phyloP scores from a whole-genome alignment of 345 rosid species.

The Acer campestre region DNA sequence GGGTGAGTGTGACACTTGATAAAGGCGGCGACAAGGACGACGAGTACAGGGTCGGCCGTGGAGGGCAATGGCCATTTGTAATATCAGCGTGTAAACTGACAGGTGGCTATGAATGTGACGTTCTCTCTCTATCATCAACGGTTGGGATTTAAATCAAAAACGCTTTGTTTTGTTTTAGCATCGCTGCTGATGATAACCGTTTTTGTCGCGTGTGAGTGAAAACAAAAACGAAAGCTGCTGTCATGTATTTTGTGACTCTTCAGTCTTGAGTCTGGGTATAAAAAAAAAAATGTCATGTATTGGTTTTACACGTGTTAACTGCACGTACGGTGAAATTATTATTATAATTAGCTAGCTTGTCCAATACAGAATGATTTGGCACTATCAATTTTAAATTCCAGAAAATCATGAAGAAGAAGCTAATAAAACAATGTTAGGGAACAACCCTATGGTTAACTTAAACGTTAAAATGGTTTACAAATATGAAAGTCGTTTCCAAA shows the following conservation, averaged over 20 bases:
- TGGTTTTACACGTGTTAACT: constrained; percentile 9
- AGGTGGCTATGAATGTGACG: not conserved
- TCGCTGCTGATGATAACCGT: not conserved
- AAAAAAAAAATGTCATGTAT: not conserved
- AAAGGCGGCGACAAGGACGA: constrained; percentile 35
- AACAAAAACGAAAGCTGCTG: too few relatives aligned
- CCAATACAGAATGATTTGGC: not conserved
- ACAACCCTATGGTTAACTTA: too few relatives aligned
- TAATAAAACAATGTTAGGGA: too few relatives aligned
- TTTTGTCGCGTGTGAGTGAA: not conserved
- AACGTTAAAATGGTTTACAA: too few relatives aligned
- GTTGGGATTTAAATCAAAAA: not conserved
- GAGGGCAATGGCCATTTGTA: too few relatives aligned
- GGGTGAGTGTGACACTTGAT: not conserved
- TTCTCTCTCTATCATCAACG: not conserved
- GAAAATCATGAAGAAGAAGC: too few relatives aligned
- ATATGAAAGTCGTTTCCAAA: too few relatives aligned
- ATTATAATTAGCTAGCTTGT: not conserved
- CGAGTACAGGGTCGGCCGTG: not conserved
- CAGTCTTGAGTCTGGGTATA: too few relatives aligned
- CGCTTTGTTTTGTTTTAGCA: not conserved
- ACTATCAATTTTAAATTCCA: too few relatives aligned
- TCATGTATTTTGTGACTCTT: not conserved
- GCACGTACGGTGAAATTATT: not conserved
- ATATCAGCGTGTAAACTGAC: not conserved